Evolutionary conservation across 192 early-diverging fungal species (phyloP).

Genomic region (Fimicolochytrium jonesii): DNA sequence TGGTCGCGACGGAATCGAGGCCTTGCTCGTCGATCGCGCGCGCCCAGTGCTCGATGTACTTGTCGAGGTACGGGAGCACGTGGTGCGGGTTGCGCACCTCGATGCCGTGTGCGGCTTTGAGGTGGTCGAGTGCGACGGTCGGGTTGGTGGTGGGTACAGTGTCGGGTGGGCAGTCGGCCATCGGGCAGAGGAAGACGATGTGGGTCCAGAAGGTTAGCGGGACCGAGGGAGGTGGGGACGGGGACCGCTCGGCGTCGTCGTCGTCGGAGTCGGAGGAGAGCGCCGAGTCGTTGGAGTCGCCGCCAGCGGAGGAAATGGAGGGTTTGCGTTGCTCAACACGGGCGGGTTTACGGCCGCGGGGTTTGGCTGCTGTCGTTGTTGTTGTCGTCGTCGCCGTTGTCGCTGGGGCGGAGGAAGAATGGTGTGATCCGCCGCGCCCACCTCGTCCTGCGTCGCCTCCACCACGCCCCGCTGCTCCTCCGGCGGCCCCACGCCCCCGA

Average conservation of each 20-base stretch:
- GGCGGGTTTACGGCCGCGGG: constrained; percentile 2
- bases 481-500: neutral
- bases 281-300: neutral
- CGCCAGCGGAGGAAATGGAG: neutral
- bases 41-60: constrained; percentile 74
- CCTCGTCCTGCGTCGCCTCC: neutral
- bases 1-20: constrained; percentile 8
- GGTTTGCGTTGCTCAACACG: neutral
- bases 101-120: constrained; percentile 60
- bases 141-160: constrained; percentile 52
- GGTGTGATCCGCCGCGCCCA: neutral
- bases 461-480: neutral
- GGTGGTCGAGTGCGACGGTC: constrained; percentile 58
- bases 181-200: constrained; percentile 63
- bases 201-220: constrained; percentile 31
- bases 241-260: constrained; percentile 11
- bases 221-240: constrained; percentile 18
- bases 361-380: neutral
- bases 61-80: constrained; percentile 71
- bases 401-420: too few species aligned
- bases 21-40: constrained; percentile 37
- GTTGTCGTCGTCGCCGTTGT: neutral
- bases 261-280: constrained; percentile 4
- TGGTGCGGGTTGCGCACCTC: constrained; percentile 69
- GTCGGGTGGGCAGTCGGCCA: constrained; percentile 49